Evolutionary conservation across 139 green algal species (phyloP), one percentile per base, ranked within the genome.

Genomic region (Chlamydomonas urium): DNA sequence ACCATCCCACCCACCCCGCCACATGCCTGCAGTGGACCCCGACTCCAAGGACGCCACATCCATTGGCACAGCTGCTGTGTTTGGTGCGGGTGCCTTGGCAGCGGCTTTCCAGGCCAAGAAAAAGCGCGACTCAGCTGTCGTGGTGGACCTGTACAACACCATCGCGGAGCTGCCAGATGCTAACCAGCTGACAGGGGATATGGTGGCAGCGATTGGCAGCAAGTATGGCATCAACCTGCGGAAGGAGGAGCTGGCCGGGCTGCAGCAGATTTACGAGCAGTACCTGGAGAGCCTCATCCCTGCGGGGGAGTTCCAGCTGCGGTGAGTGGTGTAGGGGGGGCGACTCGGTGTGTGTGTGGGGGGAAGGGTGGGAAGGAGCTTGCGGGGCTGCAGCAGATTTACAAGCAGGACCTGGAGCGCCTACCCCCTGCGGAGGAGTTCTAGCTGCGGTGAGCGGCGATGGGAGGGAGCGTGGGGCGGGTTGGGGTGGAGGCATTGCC

Each of bases 111-210:
- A 80, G 62, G 83, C 83, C 2, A 83, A 88, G 75, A 83, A 87
- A 69, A 88, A 86, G 77, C 84, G 90, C 31, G 72, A 85, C 58
- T 72, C 75, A 24, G 86, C 81, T 4, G 86, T 88, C 8, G 81
- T 87, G 19, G 83, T 94, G 10, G 88, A 88, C 37, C 77, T 96
- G 53, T 83, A 91, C 74, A 94, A 96, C 75, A 47, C 76, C 32
- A 78, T 96, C n/a, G 90, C 89, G 37, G 73, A 81, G 0, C 73
- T 90, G 65, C 66, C 71, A 2, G 84, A 93, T 33, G 80, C 85
- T 6, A 70, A 76, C 24, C 69, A 74, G 36, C 79, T 94, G 6
- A 88, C 78, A 1, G 56, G 66, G 0, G 74, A 86, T 3, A 66
- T 87, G 8, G 79, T 91, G 17, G 53, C 75, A 6, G 77, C 71